phyloP scores from a whole-genome alignment of 345 rosid species.

The Citrus cavaleriei region DNA sequence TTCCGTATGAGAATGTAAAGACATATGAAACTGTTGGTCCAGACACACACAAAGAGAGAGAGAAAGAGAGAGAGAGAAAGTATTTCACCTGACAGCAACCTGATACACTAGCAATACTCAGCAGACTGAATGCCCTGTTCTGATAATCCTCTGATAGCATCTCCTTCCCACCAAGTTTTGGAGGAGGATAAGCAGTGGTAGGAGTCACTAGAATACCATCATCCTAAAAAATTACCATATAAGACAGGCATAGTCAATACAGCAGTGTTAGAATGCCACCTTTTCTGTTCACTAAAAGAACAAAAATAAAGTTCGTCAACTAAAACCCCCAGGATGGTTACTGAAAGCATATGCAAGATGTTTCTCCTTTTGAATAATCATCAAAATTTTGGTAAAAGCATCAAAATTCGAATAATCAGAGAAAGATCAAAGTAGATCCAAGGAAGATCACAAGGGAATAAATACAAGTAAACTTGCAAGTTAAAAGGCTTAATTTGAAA shows the following conservation, averaged over 20 bases:
- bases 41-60: too few species aligned
- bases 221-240: slow-evolving; percentile 45
- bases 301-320: neutral
- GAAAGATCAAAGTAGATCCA: neutral
- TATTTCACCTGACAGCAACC: slow-evolving; percentile 91
- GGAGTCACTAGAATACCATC: slow-evolving; percentile 90
- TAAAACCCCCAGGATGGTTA: neutral
- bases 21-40: neutral
- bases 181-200: slow-evolving; percentile 69
- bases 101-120: slow-evolving; percentile 87
- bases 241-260: slow-evolving; percentile 1
- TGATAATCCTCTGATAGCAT: slow-evolving; percentile 67
- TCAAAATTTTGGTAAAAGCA: too few species aligned
- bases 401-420: neutral
- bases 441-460: neutral
- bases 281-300: neutral
- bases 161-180: slow-evolving; percentile 85
- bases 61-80: neutral
- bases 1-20: neutral
- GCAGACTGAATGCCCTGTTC: slow-evolving; percentile 47
- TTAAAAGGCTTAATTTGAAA: neutral
- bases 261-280: neutral
- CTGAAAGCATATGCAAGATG: neutral
- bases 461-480: neutral
- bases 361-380: neutral